Base-by-base conservation (phyloP, 1,139 yeast genomes). In the Hyphopichia buzzinii region DNA sequence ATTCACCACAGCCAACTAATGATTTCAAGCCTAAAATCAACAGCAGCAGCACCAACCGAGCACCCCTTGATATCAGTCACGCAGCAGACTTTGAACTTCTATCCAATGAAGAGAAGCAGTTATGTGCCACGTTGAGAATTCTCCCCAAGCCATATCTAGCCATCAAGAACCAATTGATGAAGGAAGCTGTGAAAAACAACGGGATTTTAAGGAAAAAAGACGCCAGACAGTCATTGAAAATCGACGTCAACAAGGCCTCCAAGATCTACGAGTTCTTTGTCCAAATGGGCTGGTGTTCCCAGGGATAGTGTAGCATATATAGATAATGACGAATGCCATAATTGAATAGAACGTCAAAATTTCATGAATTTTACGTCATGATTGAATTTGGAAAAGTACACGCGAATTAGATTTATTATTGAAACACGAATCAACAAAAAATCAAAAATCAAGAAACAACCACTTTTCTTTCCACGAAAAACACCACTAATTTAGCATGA, bases 81-180 rank as follows among this genome's bases (percentile, higher is more conserved):
- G 82, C 96, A 0, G 77, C 90, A 1, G 97, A 92, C 55, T 86
- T 77, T 45, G 90, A 87, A 34, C 64, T 92, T 39, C 65, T 92
- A 38, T 84, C 95, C 2, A 78, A 81, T 17, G 96, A 86, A 43
- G 99, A 92, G 57, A 92, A 84, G 55, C 81, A 79, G 41, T 63
- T 94, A 31, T 94, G 98, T 63, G 74, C 90, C 4, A 86, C 82
- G 34, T 69, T 92, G 43, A 79, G 95, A 46, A 83, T 94, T 10
- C 64, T 85, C 42, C 98, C 99, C 10, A 92, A 92, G 56, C 96
- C 97, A 2, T 92, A 90, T 54, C 67, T 94, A 45, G 96, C 95
- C 2, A 87, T 92, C 46, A 92, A 92, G 55, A 95, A 88, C 55
- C 82, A 89, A n/a, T 63, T 92, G 39, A 88, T 92, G 71, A 78